phyloP scores from a whole-genome alignment of 179 eudicot genomes.

The Heliamphora pulchella region DNA sequence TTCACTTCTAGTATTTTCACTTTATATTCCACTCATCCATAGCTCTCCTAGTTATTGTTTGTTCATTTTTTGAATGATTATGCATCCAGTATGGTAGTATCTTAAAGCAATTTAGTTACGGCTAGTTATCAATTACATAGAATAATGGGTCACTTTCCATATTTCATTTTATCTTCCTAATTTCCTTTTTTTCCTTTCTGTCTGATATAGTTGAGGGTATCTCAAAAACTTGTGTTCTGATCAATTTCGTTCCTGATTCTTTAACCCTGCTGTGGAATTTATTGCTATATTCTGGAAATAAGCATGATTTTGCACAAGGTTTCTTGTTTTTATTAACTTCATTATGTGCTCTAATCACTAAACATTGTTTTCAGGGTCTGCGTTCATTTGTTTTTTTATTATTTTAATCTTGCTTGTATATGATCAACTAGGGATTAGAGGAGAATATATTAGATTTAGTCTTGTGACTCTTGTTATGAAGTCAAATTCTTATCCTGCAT shows the following conservation, averaged over 20 bases:
- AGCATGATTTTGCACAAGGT: background rate
- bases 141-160: background rate
- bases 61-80: background rate
- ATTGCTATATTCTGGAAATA: background rate
- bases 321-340: no score
- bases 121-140: background rate
- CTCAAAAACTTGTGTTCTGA: background rate
- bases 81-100: background rate
- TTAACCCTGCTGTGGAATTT: background rate
- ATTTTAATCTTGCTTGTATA: no score
- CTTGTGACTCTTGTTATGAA: background rate
- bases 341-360: background rate
- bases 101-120: background rate
- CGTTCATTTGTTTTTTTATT: background rate
- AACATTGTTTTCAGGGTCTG: background rate
- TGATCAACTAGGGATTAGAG: background rate
- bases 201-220: no score
- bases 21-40: background rate
- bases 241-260: background rate
- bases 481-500: background rate
- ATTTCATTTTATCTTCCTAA: background rate
- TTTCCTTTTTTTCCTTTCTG: background rate
- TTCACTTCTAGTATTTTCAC: background rate
- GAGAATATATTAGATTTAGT: background rate
- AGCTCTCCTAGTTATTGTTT: background rate